Base-by-base conservation (phyloP, 495 filamentous ascomycete species). In the Cenococcum geophilum region DNA sequence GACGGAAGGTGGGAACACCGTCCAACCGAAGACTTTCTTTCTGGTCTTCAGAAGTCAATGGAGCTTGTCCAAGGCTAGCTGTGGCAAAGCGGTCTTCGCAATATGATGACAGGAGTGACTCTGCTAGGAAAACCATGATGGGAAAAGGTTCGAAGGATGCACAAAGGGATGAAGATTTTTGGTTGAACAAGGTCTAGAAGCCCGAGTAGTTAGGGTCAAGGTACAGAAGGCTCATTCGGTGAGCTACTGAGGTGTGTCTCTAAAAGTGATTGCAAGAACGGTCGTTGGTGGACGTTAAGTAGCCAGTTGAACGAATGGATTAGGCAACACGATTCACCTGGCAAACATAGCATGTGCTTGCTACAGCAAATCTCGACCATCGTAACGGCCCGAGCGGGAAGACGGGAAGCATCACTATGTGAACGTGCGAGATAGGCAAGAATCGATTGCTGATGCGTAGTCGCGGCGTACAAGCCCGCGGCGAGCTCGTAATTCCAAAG, bases 351-450 rank as follows among this genome's bases (percentile, higher is more conserved):
- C 21, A 57, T 52, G 55, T 32, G 27, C 49, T 62, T 48, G 47
- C 52, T 45, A 53, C 23, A 52, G 42, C 37, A 60, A 66, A 66
- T 62, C 59, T 40, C 32, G 25, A 40, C 32, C 50, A 47, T 57
- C 27, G 55, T 59, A 63, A 63, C 64, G 64, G 60, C 22, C 60
- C 64, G 64, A 14, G 12, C 59, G 64, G 64, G 56, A 56, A 62
- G 64, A 60, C 64, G 64, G 64, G 57, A 60, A 36, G 47, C 12
- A 14, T 34, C 55, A 51, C 11, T 51, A 21, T 58, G 50, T 47
- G 47, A 27, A 32, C 6, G 27, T 18, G 45, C 18, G 22, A 22
- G 16, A 14, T 18, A 37, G 37, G 35, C 32, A 42, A 59, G 64
- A 62, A 59, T 62, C 59, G 42, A 43, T 12, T 50, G 45, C 43